A percentile compares a stretch with the other conserved stretches of the same genome.
Evolutionary conservation across 257 asterid genomes (phyloP).

Genomic region (Capsicum rhomboideum): DNA sequence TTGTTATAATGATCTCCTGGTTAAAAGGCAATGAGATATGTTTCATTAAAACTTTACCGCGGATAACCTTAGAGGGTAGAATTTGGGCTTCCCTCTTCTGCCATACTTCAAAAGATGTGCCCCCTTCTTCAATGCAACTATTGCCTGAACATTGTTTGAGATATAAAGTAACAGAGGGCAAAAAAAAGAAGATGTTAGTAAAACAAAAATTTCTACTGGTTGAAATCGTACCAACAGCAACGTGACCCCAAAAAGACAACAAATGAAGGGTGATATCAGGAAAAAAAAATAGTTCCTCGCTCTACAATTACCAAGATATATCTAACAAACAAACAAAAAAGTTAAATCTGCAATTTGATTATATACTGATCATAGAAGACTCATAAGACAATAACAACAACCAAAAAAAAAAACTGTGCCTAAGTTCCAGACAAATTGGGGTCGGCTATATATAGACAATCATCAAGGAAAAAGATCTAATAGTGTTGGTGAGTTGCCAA

Average conservation of each 20-base stretch:
- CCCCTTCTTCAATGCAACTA: constrained; percentile 45
- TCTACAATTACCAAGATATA: not conserved
- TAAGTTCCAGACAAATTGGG: not conserved
- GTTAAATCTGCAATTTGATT: not conserved
- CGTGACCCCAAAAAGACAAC: not conserved
- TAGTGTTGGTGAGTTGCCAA: not conserved
- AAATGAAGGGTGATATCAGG: not conserved
- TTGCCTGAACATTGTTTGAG: constrained; percentile 26
- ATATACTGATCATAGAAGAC: not conserved
- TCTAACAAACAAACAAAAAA: not conserved
- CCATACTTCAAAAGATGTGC: constrained; percentile 37
- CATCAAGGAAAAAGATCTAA: not conserved
- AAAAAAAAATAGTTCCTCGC: not conserved
- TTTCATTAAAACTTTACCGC: constrained; percentile 15
- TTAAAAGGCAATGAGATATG: not conserved
- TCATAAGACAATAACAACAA: not conserved
- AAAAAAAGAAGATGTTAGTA: not conserved
- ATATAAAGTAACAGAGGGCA: not conserved
- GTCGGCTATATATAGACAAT: not conserved
- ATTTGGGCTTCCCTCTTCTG: constrained; percentile 44
- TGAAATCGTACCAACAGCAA: not conserved
- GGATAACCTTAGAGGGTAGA: constrained; percentile 44
- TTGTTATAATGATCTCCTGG: not conserved
- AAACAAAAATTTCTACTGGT: not conserved
- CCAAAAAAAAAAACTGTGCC: not conserved